Base-by-base conservation (phyloP, 306 rosid species). In the Inga laurina region DNA sequence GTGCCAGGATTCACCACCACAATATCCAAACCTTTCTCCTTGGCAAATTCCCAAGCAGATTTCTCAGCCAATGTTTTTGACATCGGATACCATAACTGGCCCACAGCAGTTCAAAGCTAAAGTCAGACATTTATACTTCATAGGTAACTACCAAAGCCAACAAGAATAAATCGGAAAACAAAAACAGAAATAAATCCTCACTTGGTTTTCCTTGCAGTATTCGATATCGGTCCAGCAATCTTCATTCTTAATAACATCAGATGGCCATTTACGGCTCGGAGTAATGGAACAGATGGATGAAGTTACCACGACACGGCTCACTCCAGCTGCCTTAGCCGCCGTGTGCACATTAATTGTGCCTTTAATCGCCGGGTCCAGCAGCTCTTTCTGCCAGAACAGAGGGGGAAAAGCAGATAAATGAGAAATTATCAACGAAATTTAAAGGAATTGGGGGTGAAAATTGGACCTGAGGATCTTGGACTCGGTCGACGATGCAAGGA, bases 1-100 rank as follows among this genome's bases (percentile, higher is more conserved):
- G 97, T 92, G 66, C 98, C 99, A 1, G 98, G 98, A 83, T 95
- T 95, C 67, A 95, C 92, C 82, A 90, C 97, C 78, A 95, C 99
- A 87, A 95, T 89, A 84, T 93, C 99, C 88, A 93, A 87, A 65
- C 87, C 94, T 67, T 84, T 91, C 90, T 91, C 97, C 83, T 92
- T 86, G 24, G 92, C 82, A 90, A 95, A 92, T 37, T 92, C 93
- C 98, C 97, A 91, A 24, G 97, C 97, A 30, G 93, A 93, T 81
- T 92, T 93, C 93, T 95, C 99, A 4, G 99, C 98, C 80, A 90
- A 81, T 11, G 96, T 89, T 85, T 95, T 95, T 27, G 97, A 93
- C 80, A 95, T 21, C 2, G 99, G 90, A 92, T 95, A 95, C 98
- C 98, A 95, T 77, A 92, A 66, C 98, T 95, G 81, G 43, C 45